Evolutionary conservation across 805 yeast genomes (phyloP), one percentile per base, ranked within the genome.

Genomic region (Wickerhamiella qilinensis): DNA sequence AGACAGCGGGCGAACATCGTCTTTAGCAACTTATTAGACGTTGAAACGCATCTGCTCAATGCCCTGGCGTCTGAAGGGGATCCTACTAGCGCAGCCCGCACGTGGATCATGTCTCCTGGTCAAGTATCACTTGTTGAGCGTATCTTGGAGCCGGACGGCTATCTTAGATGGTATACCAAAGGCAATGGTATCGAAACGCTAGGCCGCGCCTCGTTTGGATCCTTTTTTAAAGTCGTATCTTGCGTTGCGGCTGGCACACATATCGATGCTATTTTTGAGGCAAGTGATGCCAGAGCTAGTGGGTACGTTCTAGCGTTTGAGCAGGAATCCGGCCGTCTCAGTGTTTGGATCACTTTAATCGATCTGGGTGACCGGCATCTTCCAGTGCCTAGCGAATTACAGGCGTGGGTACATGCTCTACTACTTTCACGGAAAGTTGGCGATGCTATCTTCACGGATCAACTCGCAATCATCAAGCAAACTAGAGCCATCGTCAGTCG

Each of bases 1-100:
- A 46, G 62, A 5, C 62, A 57, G 36, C 45, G 62, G 5, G 35
- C 60, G 8, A 55, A 49, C 38, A 47, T 57, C 25, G 47, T 57
- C 19, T 54, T 57, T 39, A 29, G 41, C 56, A 30, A 52, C 48
- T 33, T 39, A 46, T 35, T 38, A 48, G 20, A 35, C 33, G 18
- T 34, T 46, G 14, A 39, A 47, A 30, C 43, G 43, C 3, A 34
- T 35, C 7, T 43, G 42, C 20, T 30, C 43, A 15, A 37, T 42
- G 4, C 31, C 27, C 18, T 43, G 49, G 14, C 18, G 8, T 9
- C 16, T 15, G 17, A 29, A 7, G 16, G 16, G 17, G 16, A n/a
- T 29, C 31, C 31, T 11, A 16, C 6, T 12, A 15, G 6, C 7
- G 11, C 16, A 9, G 31, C 16, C 8, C 11, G 16, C 7, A 12